Base-by-base conservation (phyloP, 345 rosid genomes). In the Bruguiera sexangula region DNA sequence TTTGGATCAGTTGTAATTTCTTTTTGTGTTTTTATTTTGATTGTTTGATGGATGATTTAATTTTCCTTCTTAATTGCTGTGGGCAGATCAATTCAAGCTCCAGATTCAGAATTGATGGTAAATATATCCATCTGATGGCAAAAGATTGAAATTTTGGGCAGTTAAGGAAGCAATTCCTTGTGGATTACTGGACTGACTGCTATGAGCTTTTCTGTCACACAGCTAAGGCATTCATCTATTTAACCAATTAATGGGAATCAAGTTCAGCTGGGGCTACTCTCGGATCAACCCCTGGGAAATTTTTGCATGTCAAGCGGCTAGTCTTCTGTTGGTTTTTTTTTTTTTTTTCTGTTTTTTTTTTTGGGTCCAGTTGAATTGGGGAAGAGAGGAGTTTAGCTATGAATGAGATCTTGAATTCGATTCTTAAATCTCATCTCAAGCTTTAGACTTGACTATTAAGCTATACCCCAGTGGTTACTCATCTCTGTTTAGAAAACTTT, bases 41-140 rank as follows among this genome's bases (percentile, higher is more conserved):
- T 32, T 48, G 30, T 54, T 4, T 50, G 54, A 15, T 37, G 5
- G 7, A 51, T 61, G 11, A 68, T 65, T 6, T n/a, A 19, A 29
- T 57, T 32, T 36, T 73, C 24, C 59, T 64, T 48, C 56, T 3
- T 31, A 19, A 56, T 57, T 61, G 11, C 43, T 52, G 36, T 58
- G 62, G 34, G 65, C 84, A 93, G 97, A 79, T 93, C 53, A 80
- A 70, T 36, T 87, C 94, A 27, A 90, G 90, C 78, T 76, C 89
- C 24, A 84, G 82, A 73, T 93, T 89, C 66, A 43, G 56, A 6
- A 37, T 89, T 62, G 87, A 93, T 7, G 82, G 80, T 66, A 86
- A 91, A 52, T 79, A 81, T 53, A 96, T 93, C 34, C 79, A 75
- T 48, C 82, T 91, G 32, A 91, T 51, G 11, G 86, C 75, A 19